Base-by-base conservation (phyloP, 148 eudicot species). In the Fagopyrum tataricum region DNA sequence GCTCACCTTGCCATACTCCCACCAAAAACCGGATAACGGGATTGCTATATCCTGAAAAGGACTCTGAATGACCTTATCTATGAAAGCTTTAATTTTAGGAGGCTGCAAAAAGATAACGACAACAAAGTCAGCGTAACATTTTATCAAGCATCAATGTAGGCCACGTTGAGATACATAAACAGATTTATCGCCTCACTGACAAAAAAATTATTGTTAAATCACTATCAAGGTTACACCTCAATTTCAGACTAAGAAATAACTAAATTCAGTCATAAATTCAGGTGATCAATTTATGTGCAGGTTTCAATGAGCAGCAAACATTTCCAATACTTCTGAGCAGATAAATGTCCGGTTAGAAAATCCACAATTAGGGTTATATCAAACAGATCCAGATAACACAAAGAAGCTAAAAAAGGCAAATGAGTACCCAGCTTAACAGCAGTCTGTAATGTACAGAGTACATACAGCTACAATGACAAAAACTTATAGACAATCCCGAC, bases 1-100 rank as follows among this genome's bases (percentile, higher is more conserved):
- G 44, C 4, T 43, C 8, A 70, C 72, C 72, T 70, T 70, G 52
- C 72, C 52, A 23, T 70, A 70, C 52, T 70, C 72, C 72, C 72
- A 70, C 39, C 51, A 42, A 70, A 70, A 70, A 8, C 72, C 72
- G 17, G 72, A 70, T 70, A 70, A 18, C 17, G 72, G 72, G 24
- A 70, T 70, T 18, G 72, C 72, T 17, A 70, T 70, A 70, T 70
- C 72, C 72, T 70, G 72, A 18, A 70, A 44, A 44, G 72, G 72
- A 70, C 72, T 70, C 39, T 70, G 72, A 42, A 70, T 70, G 72
- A 70, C 72, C 51, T 70, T 70, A 51, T 70, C 72, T 42, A 70
- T 20, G 52, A 70, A 70, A 20, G 72, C 51, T 70, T 70, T 70
- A 37, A 70, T 70, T 70, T 70, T 70, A 18, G 72, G 72, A 44